phyloP scores from a whole-genome alignment of 2,329 filamentous ascomycete genomes.

The Fusarium sp. region DNA sequence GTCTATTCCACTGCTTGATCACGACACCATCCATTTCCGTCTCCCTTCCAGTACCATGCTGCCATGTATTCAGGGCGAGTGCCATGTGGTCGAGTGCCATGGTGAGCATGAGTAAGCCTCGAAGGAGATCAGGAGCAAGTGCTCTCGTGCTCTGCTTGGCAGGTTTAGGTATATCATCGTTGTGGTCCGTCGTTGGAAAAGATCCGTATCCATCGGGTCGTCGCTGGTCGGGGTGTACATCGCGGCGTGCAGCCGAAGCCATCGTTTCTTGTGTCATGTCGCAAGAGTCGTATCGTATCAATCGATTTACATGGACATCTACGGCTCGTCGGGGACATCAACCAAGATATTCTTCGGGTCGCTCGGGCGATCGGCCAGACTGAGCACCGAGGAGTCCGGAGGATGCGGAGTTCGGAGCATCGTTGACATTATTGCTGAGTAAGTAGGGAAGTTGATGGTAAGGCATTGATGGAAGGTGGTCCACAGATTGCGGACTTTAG shows the following conservation, averaged over 20 bases:
- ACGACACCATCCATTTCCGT: constrained; percentile 50
- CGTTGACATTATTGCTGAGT: constrained; percentile 24
- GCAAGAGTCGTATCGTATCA: no score
- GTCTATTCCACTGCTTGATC: constrained; percentile 51
- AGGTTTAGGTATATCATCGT: constrained; percentile 17
- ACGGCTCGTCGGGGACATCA: background rate
- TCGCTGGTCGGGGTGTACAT: background rate
- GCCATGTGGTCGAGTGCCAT: constrained; percentile 58
- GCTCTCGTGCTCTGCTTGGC: constrained; percentile 44
- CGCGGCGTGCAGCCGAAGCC: background rate
- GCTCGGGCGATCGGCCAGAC: constrained; percentile 23
- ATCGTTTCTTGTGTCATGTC: background rate
- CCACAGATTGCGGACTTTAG: background rate
- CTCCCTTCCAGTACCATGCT: constrained; percentile 51
- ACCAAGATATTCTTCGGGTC: constrained; percentile 7
- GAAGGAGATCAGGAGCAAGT: constrained; percentile 56
- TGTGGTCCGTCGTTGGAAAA: constrained; percentile 3
- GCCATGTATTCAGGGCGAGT: constrained; percentile 53
- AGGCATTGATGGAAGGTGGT: background rate
- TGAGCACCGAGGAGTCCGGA: background rate
- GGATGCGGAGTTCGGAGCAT: constrained; percentile 12
- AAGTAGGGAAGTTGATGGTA: constrained; percentile 9
- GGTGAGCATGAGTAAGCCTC: constrained; percentile 56
- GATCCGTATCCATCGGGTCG: constrained; percentile 14
- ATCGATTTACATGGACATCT: background rate